Evolutionary conservation across 2,329 filamentous ascomycete genomes (phyloP).

Genomic region (Tolypocladium endophyticum): DNA sequence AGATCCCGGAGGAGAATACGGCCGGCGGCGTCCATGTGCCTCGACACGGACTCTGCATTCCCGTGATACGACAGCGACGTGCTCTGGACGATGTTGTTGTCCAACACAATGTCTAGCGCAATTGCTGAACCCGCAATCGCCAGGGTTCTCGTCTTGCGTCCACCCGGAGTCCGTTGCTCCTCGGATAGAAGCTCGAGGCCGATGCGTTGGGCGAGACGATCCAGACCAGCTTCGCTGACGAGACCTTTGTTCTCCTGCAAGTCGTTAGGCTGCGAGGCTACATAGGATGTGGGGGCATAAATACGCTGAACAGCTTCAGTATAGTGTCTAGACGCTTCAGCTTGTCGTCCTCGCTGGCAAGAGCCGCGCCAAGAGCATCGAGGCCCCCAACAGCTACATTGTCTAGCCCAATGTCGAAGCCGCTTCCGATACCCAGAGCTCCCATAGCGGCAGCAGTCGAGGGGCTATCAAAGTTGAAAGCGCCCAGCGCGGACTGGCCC

Average conservation of each 20-base stretch:
- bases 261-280: constrained; percentile 2
- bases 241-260: constrained; percentile 41
- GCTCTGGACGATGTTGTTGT: constrained; percentile 50
- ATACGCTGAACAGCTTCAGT: constrained; percentile 37
- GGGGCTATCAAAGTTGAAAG: constrained; percentile 54
- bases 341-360: constrained; percentile 43
- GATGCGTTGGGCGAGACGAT: constrained; percentile 55
- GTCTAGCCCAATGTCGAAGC: constrained; percentile 43
- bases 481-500: constrained; percentile 31
- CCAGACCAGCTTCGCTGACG: constrained; percentile 66
- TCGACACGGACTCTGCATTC: constrained; percentile 45
- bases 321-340: constrained; percentile 43
- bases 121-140: constrained; percentile 53
- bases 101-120: constrained; percentile 50
- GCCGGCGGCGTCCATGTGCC: constrained; percentile 50
- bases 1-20: constrained; percentile 58
- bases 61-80: constrained; percentile 55
- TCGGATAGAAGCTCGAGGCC: constrained; percentile 58
- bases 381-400: constrained; percentile 38
- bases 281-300: constrained; percentile 6
- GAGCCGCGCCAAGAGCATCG: constrained; percentile 23
- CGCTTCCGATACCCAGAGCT: constrained; percentile 36
- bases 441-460: constrained; percentile 52
- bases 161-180: constrained; percentile 32
- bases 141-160: constrained; percentile 41